Percentiles rank a stretch among this genome's conserved stretches.
Evolutionary conservation across 257 asterid species (phyloP).

Genomic region (Fraxinus quadrangulata): DNA sequence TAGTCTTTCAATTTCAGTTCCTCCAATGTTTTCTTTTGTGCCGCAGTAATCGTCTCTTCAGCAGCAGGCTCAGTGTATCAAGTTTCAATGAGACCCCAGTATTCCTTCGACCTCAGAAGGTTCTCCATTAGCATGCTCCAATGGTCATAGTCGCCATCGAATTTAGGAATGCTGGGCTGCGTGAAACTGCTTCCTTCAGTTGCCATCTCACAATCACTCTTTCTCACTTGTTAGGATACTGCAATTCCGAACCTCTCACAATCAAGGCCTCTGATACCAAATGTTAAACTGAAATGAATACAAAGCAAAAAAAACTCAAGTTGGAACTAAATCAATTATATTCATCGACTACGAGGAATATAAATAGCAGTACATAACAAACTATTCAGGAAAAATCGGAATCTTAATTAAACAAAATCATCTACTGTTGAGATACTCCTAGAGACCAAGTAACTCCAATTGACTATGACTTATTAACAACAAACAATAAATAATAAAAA

Average conservation of each 20-base stretch:
- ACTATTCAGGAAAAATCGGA: too few relatives aligned
- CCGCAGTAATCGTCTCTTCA: not conserved
- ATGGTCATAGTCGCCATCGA: slow-evolving; percentile 11
- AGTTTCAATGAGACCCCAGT: not conserved
- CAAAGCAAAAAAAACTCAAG: too few relatives aligned
- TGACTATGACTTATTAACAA: too few relatives aligned
- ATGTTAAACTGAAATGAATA: not conserved
- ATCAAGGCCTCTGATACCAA: not conserved
- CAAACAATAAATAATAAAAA: too few relatives aligned
- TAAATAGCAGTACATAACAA: too few relatives aligned
- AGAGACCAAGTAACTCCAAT: not conserved
- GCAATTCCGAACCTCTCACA: not conserved
- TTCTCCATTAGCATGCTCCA: slow-evolving; percentile 11
- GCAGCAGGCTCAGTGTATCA: not conserved
- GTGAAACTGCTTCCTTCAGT: not conserved
- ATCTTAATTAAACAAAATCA: not conserved
- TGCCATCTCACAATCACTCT: not conserved
- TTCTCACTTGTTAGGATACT: not conserved
- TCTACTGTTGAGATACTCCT: not conserved
- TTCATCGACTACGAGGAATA: too few relatives aligned
- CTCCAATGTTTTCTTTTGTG: slow-evolving; percentile 1
- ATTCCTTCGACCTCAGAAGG: not conserved
- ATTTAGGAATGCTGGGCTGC: not conserved
- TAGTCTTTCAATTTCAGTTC: slow-evolving; percentile 1
- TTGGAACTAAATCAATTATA: too few relatives aligned